phyloP scores from a whole-genome alignment of 164 flowering plant species.

The Echeveria elegans region DNA sequence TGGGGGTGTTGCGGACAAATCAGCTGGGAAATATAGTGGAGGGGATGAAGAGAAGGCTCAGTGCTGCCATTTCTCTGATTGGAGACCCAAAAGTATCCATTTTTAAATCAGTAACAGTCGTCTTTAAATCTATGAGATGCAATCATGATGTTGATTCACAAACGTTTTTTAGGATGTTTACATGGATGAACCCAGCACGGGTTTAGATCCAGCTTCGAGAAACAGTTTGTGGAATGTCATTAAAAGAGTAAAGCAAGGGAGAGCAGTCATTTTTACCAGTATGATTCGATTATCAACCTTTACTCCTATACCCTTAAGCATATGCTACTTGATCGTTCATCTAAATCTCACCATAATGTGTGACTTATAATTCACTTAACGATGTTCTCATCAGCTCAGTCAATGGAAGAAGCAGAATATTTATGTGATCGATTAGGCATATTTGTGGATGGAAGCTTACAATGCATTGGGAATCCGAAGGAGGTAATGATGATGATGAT shows the following conservation, averaged over 20 bases:
- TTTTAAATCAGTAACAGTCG: background rate
- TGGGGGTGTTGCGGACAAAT: conserved; percentile 88
- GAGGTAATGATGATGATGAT: conserved; percentile 53
- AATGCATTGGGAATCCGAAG: conserved; percentile 90
- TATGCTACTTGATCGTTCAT: background rate
- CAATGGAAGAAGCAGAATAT: conserved; percentile 98
- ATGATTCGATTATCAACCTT: conserved; percentile 14
- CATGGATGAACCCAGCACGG: conserved; percentile 99
- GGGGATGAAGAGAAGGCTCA: conserved; percentile 99
- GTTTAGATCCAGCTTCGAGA: conserved; percentile 94
- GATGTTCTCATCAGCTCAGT: conserved; percentile 60
- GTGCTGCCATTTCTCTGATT: conserved; percentile 90
- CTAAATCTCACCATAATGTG: background rate
- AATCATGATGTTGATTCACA: background rate
- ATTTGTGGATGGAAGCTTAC: conserved; percentile 82
- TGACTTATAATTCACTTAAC: background rate
- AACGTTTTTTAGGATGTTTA: conserved; percentile 64
- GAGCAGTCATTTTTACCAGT: conserved; percentile 94
- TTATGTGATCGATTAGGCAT: conserved; percentile 87
- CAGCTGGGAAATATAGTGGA: conserved; percentile 90
- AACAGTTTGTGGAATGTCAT: conserved; percentile 85
- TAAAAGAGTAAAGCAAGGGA: conserved; percentile 74
- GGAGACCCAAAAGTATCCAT: conserved; percentile 83
- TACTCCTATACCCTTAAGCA: too few species aligned
- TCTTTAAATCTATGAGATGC: background rate